Conservation (phyloP, 2,329 filamentous ascomycete genomes). For the Colletotrichum acutatum region DNA sequence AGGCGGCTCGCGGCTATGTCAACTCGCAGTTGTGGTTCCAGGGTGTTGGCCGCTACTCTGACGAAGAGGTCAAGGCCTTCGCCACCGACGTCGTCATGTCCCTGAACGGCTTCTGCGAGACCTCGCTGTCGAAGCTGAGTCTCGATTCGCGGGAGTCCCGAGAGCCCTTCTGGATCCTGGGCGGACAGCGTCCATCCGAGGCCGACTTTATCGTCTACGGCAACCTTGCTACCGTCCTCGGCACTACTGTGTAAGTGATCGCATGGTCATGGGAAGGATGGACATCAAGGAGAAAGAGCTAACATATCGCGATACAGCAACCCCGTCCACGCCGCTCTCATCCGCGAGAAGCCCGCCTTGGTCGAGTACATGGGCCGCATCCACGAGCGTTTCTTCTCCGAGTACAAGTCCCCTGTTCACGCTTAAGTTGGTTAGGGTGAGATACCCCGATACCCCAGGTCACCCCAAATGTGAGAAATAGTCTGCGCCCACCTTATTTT, state of each 20-base stretch:
- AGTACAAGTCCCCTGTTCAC: slow-evolving; percentile 33
- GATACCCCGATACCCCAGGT: slow-evolving; percentile 27
- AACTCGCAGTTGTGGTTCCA: slow-evolving; percentile 38
- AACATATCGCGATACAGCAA: slow-evolving; percentile 1
- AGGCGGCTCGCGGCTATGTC: slow-evolving; percentile 28
- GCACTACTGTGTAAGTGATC: slow-evolving; percentile 32
- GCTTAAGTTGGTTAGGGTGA: slow-evolving; percentile 27
- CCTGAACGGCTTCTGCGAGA: slow-evolving; percentile 36
- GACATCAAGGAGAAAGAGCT: background rate
- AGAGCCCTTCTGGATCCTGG: slow-evolving; percentile 40
- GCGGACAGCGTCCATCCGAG: slow-evolving; percentile 38
- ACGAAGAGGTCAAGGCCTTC: slow-evolving; percentile 37
- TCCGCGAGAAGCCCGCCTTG: slow-evolving; percentile 33
- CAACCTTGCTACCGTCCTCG: slow-evolving; percentile 31
- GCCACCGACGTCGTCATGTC: slow-evolving; percentile 35
- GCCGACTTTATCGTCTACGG: slow-evolving; percentile 37
- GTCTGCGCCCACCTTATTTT: background rate
- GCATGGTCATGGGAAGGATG: background rate
- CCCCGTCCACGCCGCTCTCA: slow-evolving; percentile 32
- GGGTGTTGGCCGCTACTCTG: slow-evolving; percentile 36
- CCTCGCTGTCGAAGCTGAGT: slow-evolving; percentile 24
- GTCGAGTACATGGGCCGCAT: slow-evolving; percentile 34
- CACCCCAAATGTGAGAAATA: slow-evolving; percentile 4
- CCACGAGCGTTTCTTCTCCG: slow-evolving; percentile 33
- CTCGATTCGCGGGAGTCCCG: slow-evolving; percentile 16